These are phyloP conservation scores for Sclerospora graminicola DNA, from an alignment of 352 stramenopile species.

Conservation along the genomic window DNA sequence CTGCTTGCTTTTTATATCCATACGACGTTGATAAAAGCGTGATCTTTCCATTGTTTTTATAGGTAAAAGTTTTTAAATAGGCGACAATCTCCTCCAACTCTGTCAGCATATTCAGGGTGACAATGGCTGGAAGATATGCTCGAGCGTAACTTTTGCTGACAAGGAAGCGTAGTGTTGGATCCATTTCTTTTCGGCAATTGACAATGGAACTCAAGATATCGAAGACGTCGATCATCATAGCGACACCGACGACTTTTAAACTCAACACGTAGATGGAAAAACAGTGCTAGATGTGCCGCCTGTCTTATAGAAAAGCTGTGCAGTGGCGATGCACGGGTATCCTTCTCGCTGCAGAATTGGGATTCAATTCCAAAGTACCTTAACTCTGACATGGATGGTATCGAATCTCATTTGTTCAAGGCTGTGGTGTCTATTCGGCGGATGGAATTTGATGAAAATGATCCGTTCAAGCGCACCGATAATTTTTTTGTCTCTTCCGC, in stretches of 20 bases:
- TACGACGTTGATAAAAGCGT: slow-evolving; percentile 66
- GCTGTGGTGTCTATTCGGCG: slow-evolving; percentile 92
- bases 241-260: too few species aligned
- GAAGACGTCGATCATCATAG: too few species aligned
- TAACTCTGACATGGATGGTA: slow-evolving; percentile 84
- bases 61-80: slow-evolving; percentile 70
- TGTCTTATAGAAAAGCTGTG: slow-evolving; percentile 77
- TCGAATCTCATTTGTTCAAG: slow-evolving; percentile 74
- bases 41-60: slow-evolving; percentile 73
- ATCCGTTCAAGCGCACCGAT: too few species aligned
- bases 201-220: slow-evolving; percentile 91
- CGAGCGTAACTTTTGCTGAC: slow-evolving; percentile 96
- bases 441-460: slow-evolving; percentile 27
- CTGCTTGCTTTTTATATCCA: slow-evolving; percentile 57
- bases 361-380: slow-evolving; percentile 71
- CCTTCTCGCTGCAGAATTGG: slow-evolving; percentile 31
- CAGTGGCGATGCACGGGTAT: slow-evolving; percentile 67
- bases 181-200: slow-evolving; percentile 91
- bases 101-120: slow-evolving; percentile 95
- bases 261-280: slow-evolving; percentile 31
- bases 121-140: slow-evolving; percentile 93
- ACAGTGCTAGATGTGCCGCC: slow-evolving; percentile 66
- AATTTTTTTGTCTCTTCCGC: too few species aligned
- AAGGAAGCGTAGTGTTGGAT: slow-evolving; percentile 93
- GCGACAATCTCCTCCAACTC: slow-evolving; percentile 91